phyloP scores from a whole-genome alignment of 371 early-diverging fungal species.

The Mortierella sp. region DNA sequence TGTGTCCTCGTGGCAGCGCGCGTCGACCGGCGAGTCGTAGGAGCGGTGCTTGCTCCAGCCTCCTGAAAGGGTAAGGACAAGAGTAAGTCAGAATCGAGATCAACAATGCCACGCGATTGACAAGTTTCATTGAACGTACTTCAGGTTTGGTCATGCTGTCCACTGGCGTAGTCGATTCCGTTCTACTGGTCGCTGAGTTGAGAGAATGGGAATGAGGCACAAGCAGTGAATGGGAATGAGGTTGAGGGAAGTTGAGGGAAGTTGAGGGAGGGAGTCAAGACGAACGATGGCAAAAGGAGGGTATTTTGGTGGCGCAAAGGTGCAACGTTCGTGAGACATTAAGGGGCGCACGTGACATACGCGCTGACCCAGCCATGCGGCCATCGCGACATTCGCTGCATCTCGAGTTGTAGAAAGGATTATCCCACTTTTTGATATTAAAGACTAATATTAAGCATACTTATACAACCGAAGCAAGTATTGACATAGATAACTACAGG shows the following conservation, averaged over 20 bases:
- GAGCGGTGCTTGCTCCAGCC: not conserved
- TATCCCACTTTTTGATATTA: too few species aligned
- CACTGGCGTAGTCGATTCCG: conserved; percentile 10
- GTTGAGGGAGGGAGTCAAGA: not conserved
- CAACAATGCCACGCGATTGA: too few species aligned
- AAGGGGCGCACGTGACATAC: too few species aligned
- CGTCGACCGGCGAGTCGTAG: conserved; percentile 17
- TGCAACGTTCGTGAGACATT: not conserved
- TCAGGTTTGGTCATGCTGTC: conserved; percentile 1
- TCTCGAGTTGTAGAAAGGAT: too few species aligned
- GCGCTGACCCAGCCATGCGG: too few species aligned
- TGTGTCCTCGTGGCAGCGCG: conserved; percentile 9
- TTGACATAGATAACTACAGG: not conserved
- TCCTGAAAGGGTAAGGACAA: not conserved
- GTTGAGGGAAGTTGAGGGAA: not conserved
- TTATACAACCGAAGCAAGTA: too few species aligned
- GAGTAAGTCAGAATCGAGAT: not conserved
- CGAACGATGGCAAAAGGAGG: conserved; percentile 13
- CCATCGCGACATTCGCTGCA: too few species aligned
- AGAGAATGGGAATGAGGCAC: not conserved
- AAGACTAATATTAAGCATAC: too few species aligned
- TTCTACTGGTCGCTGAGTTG: not conserved
- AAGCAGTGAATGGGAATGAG: not conserved
- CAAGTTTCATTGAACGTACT: conserved; percentile 3
- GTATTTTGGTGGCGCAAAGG: conserved; percentile 27